Evolutionary conservation across 352 stramenopile genomes (phyloP), one percentile per base, ranked within the genome.

Genomic region (Blastocystis hominis): DNA sequence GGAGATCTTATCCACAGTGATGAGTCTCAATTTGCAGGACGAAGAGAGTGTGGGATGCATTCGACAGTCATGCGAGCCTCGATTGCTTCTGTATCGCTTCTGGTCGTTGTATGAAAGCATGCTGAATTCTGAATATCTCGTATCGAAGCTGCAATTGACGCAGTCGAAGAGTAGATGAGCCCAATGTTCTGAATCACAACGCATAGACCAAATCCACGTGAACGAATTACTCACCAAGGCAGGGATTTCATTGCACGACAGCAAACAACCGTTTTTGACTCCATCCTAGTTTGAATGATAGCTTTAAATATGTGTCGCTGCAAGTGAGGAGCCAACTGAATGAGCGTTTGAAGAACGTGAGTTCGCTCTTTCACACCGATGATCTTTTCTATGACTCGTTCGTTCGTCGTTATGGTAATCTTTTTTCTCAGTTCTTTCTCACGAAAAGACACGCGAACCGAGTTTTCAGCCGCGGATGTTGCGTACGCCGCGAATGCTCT

Each of bases 81-180:
- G 46, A 24, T 80, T 80, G 24, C 20, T 80, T 40, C 44, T 80
- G 54, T 80, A 80, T 46, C 70, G 70, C 17, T 80, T 80, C 53
- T 80, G 70, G 70, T 80, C 70, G 20, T 46, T 80, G 30, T 80
- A 80, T 42, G 70, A 80, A 46, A 80, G 70, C 50, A 80, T 80
- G 70, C 20, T 80, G n/a, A 36, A 64, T 40, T 80, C 70, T 24
- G 70, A 80, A 20, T 80, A 46, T 24, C n/a, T 80, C n/a, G 70
- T 80, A 42, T 30, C 50, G 40, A 24, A 42, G 9, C 55, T 80
- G 4, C 40, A 54, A n/a, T 46, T 80, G 42, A 47, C 55, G 53
- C 46, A 80, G 17, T 36, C 10, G n/a, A 36, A 64, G 5, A 80
- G 70, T 80, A 42, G 24, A 30, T 30, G 24, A 30, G 24, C 24